These are phyloP conservation scores for Solanum tarapatanum DNA, from an alignment of 257 asterid genomes.

Conservation along the genomic window DNA sequence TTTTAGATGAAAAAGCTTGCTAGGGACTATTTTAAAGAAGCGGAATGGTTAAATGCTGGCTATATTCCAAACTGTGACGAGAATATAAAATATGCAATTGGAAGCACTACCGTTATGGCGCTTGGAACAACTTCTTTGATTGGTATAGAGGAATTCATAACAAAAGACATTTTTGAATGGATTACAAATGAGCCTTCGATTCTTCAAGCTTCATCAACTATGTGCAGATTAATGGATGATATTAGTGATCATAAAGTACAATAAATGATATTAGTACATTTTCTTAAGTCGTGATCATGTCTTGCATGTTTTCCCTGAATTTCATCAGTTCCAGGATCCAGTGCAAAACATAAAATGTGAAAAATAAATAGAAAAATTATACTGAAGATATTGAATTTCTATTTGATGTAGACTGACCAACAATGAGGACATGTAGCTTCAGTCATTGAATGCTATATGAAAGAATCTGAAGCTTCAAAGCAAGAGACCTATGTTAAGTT, in stretches of 20 bases:
- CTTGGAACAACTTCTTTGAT: slow-evolving; percentile 13
- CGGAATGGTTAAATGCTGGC: background rate
- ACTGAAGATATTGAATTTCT: background rate
- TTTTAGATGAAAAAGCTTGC: background rate
- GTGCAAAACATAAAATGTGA: no score
- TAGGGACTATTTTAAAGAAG: background rate
- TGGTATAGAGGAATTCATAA: slow-evolving; percentile 13
- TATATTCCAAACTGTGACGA: background rate
- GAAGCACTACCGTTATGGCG: slow-evolving; percentile 1
- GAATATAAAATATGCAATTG: slow-evolving; percentile 3
- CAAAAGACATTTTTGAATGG: slow-evolving; percentile 14
- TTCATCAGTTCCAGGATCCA: background rate
- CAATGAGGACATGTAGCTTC: background rate
- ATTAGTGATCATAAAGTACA: slow-evolving; percentile 8
- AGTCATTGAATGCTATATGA: background rate
- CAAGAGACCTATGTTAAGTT: background rate
- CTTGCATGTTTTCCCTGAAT: no score
- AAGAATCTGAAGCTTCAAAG: background rate
- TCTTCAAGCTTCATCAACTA: slow-evolving; percentile 7
- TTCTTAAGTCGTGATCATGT: no score
- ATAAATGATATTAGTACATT: no score
- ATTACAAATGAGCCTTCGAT: slow-evolving; percentile 9
- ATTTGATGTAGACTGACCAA: background rate
- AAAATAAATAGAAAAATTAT: background rate
- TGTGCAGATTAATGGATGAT: slow-evolving; percentile 23